Evolutionary conservation across 345 rosid species (phyloP), one percentile per base, ranked within the genome.

Genomic region (Salix suchowensis): DNA sequence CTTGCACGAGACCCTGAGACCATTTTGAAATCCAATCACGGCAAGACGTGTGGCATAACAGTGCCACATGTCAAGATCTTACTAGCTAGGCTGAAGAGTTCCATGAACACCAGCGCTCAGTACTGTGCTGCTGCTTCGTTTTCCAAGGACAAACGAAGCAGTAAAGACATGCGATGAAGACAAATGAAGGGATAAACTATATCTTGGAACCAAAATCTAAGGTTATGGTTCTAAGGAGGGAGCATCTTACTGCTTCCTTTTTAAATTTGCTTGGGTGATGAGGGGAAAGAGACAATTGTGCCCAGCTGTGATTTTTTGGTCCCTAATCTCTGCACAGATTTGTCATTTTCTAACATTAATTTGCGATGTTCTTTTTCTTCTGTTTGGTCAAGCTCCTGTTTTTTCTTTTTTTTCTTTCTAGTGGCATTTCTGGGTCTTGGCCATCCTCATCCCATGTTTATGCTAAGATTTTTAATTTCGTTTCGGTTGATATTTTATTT

Each of bases 271-370:
- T n/a, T 32, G 55, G 74, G 65, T 68, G 79, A 74, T 39, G 74
- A 37, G 50, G 77, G 40, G 64, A 78, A 82, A 66, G 78, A 68
- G 83, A 78, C 85, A 85, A 83, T 40, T 68, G 60, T 39, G 73
- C n/a, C 71, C 64, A 68, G 83, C 82, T 87, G 87, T 80, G 75
- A 70, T 12, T 30, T 76, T 69, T 65, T 69, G 81, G 73, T 44
- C 86, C 78, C 77, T 82, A 82, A 82, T 61, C 64, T 36, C n/a
- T 76, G 82, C 76, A 68, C 58, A 65, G 70, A 34, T 75, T 82
- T 85, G 86, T 80, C 85, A 81, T 85, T 84, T 78, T 80, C 0
- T 16, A 34, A 37, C 26, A 68, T 77, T 68, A 74, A 83, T n/a
- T 65, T 24, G 26, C n/a, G 68, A 3, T 73, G 79, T 71, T 82